phyloP scores from a whole-genome alignment of 2,329 filamentous ascomycete species.

The Thelonectria rubi region DNA sequence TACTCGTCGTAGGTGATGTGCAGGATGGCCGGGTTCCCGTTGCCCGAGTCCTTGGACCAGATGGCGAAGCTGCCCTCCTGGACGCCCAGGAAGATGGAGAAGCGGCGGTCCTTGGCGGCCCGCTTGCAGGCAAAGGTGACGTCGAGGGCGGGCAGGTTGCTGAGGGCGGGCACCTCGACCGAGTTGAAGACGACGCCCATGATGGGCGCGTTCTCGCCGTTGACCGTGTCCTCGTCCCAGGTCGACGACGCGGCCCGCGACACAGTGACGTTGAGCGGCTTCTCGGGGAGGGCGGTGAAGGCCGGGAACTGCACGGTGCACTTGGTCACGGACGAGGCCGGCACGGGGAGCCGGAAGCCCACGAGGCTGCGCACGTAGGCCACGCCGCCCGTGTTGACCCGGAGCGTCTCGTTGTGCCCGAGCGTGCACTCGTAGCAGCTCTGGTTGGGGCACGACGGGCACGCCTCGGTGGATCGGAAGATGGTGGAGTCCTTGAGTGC shows the following conservation, averaged over 20 bases:
- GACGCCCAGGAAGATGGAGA: slow-evolving; percentile 13
- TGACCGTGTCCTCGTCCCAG: slow-evolving; percentile 15
- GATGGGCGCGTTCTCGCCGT: slow-evolving; percentile 12
- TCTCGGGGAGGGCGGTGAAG: not conserved
- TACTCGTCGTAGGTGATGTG: slow-evolving; percentile 11
- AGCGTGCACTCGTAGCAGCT: slow-evolving; percentile 20
- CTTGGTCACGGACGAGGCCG: not conserved
- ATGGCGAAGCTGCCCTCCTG: slow-evolving; percentile 4
- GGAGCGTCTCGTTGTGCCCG: slow-evolving; percentile 15
- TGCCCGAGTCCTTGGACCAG: slow-evolving; percentile 23
- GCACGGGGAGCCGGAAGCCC: slow-evolving; percentile 17
- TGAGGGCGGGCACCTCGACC: slow-evolving; percentile 4
- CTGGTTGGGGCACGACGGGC: not conserved
- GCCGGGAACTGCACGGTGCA: slow-evolving; percentile 22
- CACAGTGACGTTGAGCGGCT: slow-evolving; percentile 8
- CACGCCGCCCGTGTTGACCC: slow-evolving; percentile 11
- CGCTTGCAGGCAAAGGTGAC: slow-evolving; percentile 16
- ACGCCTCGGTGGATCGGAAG: slow-evolving; percentile 17
- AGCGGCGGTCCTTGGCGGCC: slow-evolving; percentile 4
- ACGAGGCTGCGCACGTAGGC: slow-evolving; percentile 13
- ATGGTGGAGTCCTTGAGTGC: slow-evolving; percentile 19
- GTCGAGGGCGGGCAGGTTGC: slow-evolving; percentile 12
- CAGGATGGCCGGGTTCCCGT: slow-evolving; percentile 17
- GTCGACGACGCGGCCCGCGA: slow-evolving; percentile 3
- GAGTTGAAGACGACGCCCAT: slow-evolving; percentile 1